Conservation (phyloP, 176 grass and related monocot species). For the Raddia distichophylla region DNA sequence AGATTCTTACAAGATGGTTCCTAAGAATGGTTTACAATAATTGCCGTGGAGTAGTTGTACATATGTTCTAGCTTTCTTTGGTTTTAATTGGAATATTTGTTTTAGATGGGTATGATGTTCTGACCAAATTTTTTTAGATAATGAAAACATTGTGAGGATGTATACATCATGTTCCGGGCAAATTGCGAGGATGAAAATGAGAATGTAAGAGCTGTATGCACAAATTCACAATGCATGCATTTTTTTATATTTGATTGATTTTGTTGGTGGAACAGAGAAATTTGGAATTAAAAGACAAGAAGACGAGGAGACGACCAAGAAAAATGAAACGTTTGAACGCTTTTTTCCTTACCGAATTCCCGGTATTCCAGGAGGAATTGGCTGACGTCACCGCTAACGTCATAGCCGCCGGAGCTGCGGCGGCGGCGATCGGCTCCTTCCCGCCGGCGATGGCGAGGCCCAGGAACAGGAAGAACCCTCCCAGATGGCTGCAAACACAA, state of each 20-base stretch:
- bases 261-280: not conserved
- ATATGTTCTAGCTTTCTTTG: not conserved
- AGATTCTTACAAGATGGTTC: not conserved
- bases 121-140: too few relatives aligned
- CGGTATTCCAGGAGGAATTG: conserved; percentile 51
- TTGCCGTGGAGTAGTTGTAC: not conserved
- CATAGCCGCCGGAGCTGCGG: conserved; percentile 34
- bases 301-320: too few relatives aligned
- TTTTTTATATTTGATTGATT: not conserved
- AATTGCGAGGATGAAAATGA: not conserved
- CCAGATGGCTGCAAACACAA: conserved; percentile 66
- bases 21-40: conserved; percentile 4
- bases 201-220: not conserved
- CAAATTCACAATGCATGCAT: not conserved
- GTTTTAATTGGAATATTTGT: not conserved
- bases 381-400: conserved; percentile 53
- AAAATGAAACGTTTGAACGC: not conserved
- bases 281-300: too few relatives aligned
- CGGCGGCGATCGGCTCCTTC: conserved; percentile 18
- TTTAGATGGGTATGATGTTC: not conserved
- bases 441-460: conserved; percentile 57
- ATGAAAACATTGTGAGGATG: too few relatives aligned
- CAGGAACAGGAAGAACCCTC: conserved; percentile 85
- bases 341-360: conserved; percentile 48
- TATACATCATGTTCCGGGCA: not conserved